These are phyloP conservation scores for Panellus pusillus DNA, from an alignment of 768 basidiomycete species.

Conservation along the genomic window DNA sequence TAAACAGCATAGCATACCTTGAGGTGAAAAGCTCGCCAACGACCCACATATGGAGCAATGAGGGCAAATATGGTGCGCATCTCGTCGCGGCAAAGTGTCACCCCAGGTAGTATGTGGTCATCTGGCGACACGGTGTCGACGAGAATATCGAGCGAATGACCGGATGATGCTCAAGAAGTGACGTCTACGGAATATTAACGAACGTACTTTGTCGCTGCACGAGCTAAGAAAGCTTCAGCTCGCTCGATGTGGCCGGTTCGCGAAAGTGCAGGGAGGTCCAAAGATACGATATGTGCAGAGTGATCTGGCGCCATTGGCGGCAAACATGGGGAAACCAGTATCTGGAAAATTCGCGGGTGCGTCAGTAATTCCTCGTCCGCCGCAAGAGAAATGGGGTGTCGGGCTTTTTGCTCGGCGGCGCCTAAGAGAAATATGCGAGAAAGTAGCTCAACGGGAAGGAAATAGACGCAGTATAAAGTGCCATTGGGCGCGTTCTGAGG, in stretches of 20 bases:
- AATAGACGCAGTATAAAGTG: conserved; percentile 31
- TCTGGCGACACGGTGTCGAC: conserved; percentile 53
- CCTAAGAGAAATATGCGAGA: conserved; percentile 58
- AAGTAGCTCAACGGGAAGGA: conserved; percentile 61
- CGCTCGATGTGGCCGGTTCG: conserved; percentile 50
- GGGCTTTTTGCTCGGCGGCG: conserved; percentile 41
- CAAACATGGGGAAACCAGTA: conserved; percentile 61
- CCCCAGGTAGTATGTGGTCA: conserved; percentile 48
- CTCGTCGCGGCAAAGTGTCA: conserved; percentile 54
- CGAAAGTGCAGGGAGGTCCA: conserved; percentile 61
- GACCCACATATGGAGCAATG: conserved; percentile 45
- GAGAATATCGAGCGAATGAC: conserved; percentile 47
- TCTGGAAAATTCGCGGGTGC: conserved; percentile 50
- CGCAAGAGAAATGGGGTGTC: conserved; percentile 52
- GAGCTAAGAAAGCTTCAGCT: conserved; percentile 44
- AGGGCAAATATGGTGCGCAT: conserved; percentile 45
- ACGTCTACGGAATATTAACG: not conserved
- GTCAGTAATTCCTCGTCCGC: conserved; percentile 41
- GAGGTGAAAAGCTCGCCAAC: conserved; percentile 61
- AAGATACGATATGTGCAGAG: conserved; percentile 48
- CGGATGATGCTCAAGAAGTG: not conserved
- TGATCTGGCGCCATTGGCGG: conserved; percentile 54
- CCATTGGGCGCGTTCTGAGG: conserved; percentile 12
- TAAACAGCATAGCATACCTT: no score
- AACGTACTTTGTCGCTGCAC: conserved; percentile 26